phyloP scores from a whole-genome alignment of 2,329 filamentous ascomycete species.

The Saccharata proteae region DNA sequence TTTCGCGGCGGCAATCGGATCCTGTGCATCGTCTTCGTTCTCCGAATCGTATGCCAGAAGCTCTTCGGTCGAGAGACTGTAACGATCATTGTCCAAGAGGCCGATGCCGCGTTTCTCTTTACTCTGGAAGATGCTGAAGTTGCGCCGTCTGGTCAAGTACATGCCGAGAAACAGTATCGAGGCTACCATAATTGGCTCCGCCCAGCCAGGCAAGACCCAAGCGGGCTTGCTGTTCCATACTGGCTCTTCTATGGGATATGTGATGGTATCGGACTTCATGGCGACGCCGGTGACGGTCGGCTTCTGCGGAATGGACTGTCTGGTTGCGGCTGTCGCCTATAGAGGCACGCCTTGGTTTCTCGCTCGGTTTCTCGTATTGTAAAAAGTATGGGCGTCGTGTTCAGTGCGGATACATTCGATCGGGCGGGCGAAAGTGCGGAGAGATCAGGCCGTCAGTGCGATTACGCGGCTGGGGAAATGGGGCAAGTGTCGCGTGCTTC shows the following conservation, averaged over 20 bases:
- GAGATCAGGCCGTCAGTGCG: too few species aligned
- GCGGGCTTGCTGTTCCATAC: conserved; percentile 29
- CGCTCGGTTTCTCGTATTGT: too few species aligned
- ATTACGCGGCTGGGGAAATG: too few species aligned
- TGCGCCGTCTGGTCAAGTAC: conserved; percentile 34
- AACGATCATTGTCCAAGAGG: conserved; percentile 21
- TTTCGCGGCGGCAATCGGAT: conserved; percentile 23
- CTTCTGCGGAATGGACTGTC: too few species aligned
- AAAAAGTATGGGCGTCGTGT: too few species aligned
- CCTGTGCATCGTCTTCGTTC: conserved; percentile 23
- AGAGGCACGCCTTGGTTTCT: too few species aligned
- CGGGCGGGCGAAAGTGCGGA: too few species aligned
- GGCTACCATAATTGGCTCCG: conserved; percentile 35
- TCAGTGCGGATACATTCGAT: too few species aligned
- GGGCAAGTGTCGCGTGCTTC: too few species aligned
- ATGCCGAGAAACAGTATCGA: conserved; percentile 38
- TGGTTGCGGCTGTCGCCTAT: too few species aligned
- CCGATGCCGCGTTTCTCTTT: conserved; percentile 15
- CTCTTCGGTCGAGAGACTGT: conserved; percentile 30
- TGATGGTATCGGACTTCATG: conserved; percentile 9
- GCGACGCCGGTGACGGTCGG: background rate
- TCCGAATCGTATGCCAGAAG: conserved; percentile 25
- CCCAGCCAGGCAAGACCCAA: conserved; percentile 31
- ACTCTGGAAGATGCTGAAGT: conserved; percentile 29
- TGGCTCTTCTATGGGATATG: conserved; percentile 13